Evolutionary conservation across 2,329 filamentous ascomycete species (phyloP).

Genomic region (Pseudogymnoascus sp.): DNA sequence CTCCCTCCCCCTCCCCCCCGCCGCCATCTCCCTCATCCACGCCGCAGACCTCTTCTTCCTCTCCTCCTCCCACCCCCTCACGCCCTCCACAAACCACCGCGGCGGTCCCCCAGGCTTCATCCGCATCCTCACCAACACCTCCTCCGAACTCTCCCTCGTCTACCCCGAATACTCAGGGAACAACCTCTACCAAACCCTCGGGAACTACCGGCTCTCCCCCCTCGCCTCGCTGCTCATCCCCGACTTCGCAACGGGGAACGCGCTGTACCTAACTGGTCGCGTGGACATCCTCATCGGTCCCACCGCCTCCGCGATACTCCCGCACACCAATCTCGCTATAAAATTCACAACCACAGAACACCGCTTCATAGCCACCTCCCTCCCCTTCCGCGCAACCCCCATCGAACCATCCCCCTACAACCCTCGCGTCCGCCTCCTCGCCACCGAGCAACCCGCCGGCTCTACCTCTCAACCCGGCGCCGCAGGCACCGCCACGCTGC

Average conservation of each 20-base stretch:
- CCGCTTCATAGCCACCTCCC: slow-evolving; percentile 52
- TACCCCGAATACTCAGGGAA: slow-evolving; percentile 84
- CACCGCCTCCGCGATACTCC: slow-evolving; percentile 53
- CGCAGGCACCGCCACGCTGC: slow-evolving; percentile 40
- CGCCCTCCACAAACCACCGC: slow-evolving; percentile 68
- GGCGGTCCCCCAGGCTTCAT: slow-evolving; percentile 69
- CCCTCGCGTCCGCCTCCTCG: slow-evolving; percentile 58
- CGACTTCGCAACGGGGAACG: slow-evolving; percentile 62
- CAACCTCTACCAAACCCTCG: slow-evolving; percentile 72
- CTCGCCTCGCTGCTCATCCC: slow-evolving; percentile 62
- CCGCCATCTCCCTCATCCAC: slow-evolving; percentile 41
- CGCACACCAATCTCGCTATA: slow-evolving; percentile 64
- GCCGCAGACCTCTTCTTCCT: slow-evolving; percentile 72
- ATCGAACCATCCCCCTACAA: slow-evolving; percentile 69
- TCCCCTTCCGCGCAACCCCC: slow-evolving; percentile 56
- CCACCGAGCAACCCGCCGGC: slow-evolving; percentile 37
- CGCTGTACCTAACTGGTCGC: slow-evolving; percentile 62
- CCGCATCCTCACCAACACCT: slow-evolving; percentile 51
- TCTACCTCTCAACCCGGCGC: slow-evolving; percentile 21
- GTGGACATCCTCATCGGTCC: slow-evolving; percentile 57
- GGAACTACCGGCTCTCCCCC: slow-evolving; percentile 63
- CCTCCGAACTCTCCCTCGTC: slow-evolving; percentile 39
- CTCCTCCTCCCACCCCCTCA: slow-evolving; percentile 50
- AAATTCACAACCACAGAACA: slow-evolving; percentile 54
- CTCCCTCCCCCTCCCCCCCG: slow-evolving; percentile 32